Evolutionary conservation across 1,139 yeast genomes (phyloP).

Genomic region (Cylindricascospora bacillispora): DNA sequence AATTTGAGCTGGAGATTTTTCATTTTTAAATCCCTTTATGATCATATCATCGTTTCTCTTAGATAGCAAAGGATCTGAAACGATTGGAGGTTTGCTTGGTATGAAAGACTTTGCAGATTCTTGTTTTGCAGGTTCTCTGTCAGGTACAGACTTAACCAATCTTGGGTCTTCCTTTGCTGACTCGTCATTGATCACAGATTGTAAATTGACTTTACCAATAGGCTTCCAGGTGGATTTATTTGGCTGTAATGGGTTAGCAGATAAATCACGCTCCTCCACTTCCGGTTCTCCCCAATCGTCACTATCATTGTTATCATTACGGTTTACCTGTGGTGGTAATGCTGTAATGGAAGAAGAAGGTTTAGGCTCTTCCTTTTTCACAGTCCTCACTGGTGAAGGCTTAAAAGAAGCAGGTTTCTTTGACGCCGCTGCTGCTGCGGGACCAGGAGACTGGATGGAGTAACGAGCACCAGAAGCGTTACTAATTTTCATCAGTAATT

Average conservation of each 20-base stretch:
- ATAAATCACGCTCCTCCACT: constrained; percentile 58
- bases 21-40: constrained; percentile 55
- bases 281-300: constrained; percentile 59
- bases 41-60: constrained; percentile 33
- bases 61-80: constrained; percentile 25
- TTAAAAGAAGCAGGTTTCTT: constrained; percentile 9
- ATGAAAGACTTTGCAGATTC: constrained; percentile 35
- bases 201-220: constrained; percentile 41
- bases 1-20: constrained; percentile 86
- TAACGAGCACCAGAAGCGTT: constrained; percentile 96
- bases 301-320: constrained; percentile 23
- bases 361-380: constrained; percentile 14
- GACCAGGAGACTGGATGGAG: constrained; percentile 45
- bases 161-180: constrained; percentile 30
- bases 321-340: constrained; percentile 9
- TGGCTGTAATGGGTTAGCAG: constrained; percentile 44
- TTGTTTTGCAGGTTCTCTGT: constrained; percentile 29
- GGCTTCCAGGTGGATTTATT: constrained; percentile 40
- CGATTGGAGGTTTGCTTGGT: constrained; percentile 35
- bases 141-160: constrained; percentile 12
- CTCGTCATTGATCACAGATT: constrained; percentile 30
- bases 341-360: constrained; percentile 9
- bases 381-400: constrained; percentile 6
- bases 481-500: constrained; percentile 61
- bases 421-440: constrained; percentile 47